A percentile compares a stretch with the other conserved stretches of the same genome.
These are phyloP conservation scores for Penicillium samsonianum DNA, from an alignment of 495 filamentous ascomycete species.

Conservation along the genomic window DNA sequence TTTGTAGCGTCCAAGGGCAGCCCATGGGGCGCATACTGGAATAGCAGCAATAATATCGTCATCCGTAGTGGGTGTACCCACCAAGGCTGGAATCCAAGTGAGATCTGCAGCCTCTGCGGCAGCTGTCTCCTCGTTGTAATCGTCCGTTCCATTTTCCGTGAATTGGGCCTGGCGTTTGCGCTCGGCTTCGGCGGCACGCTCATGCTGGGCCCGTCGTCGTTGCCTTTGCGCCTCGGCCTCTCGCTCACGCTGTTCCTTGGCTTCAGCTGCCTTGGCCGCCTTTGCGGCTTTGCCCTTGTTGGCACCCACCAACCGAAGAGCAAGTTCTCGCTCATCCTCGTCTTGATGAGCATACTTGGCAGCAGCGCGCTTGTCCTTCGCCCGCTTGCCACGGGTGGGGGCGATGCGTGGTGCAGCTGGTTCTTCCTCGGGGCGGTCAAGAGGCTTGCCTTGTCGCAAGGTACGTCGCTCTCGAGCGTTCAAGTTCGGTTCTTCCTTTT, in stretches of 20 bases:
- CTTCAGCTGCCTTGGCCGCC: slow-evolving; percentile 49
- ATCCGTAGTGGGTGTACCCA: slow-evolving; percentile 74
- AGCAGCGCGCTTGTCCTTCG: slow-evolving; percentile 84
- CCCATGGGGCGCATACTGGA: slow-evolving; percentile 90
- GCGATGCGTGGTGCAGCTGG: slow-evolving; percentile 24
- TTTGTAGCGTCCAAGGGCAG: slow-evolving; percentile 73
- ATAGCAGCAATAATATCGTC: slow-evolving; percentile 89
- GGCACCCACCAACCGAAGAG: slow-evolving; percentile 79
- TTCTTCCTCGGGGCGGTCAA: slow-evolving; percentile 25
- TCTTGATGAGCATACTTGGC: slow-evolving; percentile 93
- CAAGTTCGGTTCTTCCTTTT: slow-evolving; percentile 42
- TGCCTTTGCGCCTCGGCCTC: slow-evolving; percentile 65
- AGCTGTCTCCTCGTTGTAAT: slow-evolving; percentile 57
- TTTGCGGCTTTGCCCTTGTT: slow-evolving; percentile 56
- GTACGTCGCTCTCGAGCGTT: slow-evolving; percentile 53
- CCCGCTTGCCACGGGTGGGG: slow-evolving; percentile 74
- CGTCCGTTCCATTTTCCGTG: slow-evolving; percentile 54
- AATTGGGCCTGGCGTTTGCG: slow-evolving; percentile 58
- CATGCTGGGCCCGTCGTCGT: slow-evolving; percentile 76
- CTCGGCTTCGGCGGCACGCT: slow-evolving; percentile 64
- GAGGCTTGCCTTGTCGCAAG: slow-evolving; percentile 46
- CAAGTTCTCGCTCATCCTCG: slow-evolving; percentile 83
- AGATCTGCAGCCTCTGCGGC: slow-evolving; percentile 49
- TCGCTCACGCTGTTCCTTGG: slow-evolving; percentile 56
- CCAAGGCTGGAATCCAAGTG: slow-evolving; percentile 68